Base-by-base conservation (phyloP, 2,329 filamentous ascomycete species). In the Colletotrichum karsti region DNA sequence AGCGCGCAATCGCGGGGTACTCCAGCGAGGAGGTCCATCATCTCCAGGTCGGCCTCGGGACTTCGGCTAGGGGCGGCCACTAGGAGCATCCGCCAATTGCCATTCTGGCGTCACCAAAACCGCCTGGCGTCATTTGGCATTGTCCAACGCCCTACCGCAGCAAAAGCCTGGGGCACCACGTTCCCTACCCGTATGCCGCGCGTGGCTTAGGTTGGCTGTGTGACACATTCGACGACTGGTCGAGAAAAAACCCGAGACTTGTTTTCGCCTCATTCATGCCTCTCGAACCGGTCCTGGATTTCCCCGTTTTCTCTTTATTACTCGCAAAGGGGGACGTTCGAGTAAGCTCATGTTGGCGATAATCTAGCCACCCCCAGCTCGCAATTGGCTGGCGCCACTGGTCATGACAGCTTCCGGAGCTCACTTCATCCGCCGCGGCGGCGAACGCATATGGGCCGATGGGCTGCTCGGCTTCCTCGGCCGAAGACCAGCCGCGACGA, bases 371-470 rank as follows among this genome's bases (percentile, higher is more conserved):
- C n/a, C 60, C 26, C 56, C 70, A 67, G 61, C 70, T 69, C 41
- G 54, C 55, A 64, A 61, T 69, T 51, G 55, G 68, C 70, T 56
- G 69, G 69, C 65, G 61, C 53, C 33, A 15, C 48, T 33, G 58
- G 64, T 53, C 41, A 71, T 71, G 69, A 70, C 37, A 62, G 67
- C 69, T 65, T 55, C 41, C 51, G 44, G 57, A 70, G 59, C 54
- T 59, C 63, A 62, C 60, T 57, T 41, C 39, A 39, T 69, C 48
- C 67, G 67, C 55, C 41, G 62, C 44, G 58, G 58, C 50, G 59
- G 50, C 48, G 41, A 50, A 30, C 46, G 26, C 28, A 46, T 48
- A 56, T 62, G 63, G 66, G 66, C 66, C 46, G 30, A 65, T 35
- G 65, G 61, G 46, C 61, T 58, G 46, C 61, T 58, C 54, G 54